Evolutionary conservation across 331 rosid species (phyloP).

Genomic region (Dryas integrifolia): DNA sequence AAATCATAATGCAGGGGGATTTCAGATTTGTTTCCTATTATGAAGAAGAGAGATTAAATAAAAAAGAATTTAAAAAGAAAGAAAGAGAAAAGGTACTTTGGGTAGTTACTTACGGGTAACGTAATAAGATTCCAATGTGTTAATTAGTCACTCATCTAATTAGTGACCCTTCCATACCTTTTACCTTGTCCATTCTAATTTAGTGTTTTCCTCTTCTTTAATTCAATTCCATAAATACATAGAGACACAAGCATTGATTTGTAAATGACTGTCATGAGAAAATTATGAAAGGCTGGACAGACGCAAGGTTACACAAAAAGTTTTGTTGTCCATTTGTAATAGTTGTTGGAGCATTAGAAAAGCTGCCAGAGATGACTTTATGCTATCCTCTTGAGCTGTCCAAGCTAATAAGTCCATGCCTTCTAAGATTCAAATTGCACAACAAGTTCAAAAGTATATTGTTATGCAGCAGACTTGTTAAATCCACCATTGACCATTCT

Average conservation of each 20-base stretch:
- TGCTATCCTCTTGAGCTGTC: background rate
- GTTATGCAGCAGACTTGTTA: background rate
- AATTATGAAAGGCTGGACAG: background rate
- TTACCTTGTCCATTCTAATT: background rate
- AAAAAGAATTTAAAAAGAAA: too few species aligned
- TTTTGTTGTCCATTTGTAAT: background rate
- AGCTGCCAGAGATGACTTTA: background rate
- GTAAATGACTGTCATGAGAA: background rate
- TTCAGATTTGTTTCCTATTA: too few species aligned
- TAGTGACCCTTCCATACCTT: too few species aligned
- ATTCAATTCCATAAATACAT: background rate
- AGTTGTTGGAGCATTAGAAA: background rate
- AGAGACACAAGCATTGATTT: background rate
- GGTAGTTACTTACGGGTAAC: too few species aligned
- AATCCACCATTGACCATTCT: too few species aligned
- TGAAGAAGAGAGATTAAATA: too few species aligned
- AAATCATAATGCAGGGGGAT: too few species aligned
- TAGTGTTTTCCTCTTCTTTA: background rate
- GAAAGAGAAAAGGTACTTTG: too few species aligned
- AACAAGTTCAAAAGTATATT: background rate
- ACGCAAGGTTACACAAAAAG: background rate
- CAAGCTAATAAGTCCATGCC: background rate
- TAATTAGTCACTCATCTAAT: too few species aligned
- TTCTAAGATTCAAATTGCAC: background rate
- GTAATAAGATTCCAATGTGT: too few species aligned